These are phyloP conservation scores for Colletotrichum magnum DNA, from an alignment of 2,329 filamentous ascomycete species.

Conservation along the genomic window DNA sequence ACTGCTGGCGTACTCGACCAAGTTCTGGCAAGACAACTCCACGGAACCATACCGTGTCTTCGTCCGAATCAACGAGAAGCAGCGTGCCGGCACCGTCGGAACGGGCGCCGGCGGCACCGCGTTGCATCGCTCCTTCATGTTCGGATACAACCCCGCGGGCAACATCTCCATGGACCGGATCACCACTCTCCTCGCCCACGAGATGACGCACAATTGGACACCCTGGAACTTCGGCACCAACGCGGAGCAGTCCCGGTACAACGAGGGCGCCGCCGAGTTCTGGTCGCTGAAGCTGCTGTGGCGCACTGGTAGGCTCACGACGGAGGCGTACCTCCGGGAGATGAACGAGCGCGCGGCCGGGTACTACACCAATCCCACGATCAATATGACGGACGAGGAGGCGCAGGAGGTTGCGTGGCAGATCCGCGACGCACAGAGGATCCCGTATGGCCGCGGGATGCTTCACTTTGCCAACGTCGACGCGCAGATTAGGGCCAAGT, in stretches of 20 bases:
- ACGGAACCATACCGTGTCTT: conserved; percentile 16
- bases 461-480: conserved; percentile 14
- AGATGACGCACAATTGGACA: conserved; percentile 25
- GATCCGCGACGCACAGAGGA: conserved; percentile 11
- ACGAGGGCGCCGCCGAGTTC: conserved; percentile 27
- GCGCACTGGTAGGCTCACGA: neutral
- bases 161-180: neutral
- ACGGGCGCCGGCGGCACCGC: conserved; percentile 15
- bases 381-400: conserved; percentile 17
- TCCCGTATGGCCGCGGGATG: conserved; percentile 13
- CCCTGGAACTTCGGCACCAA: neutral
- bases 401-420: conserved; percentile 7
- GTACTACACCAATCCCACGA: conserved; percentile 11
- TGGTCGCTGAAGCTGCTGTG: conserved; percentile 26
- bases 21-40: conserved; percentile 19
- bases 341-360: conserved; percentile 8
- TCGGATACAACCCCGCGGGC: conserved; percentile 8
- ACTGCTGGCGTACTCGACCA: conserved; percentile 3
- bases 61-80: conserved; percentile 18
- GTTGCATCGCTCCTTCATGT: conserved; percentile 15
- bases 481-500: conserved; percentile 14
- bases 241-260: conserved; percentile 26
- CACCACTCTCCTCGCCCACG: conserved; percentile 12
- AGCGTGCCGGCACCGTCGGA: neutral
- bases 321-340: conserved; percentile 1